A percentile compares a stretch with the other conserved stretches of the same genome.
These are phyloP conservation scores for Pseudocercospora macadamiae DNA, from an alignment of 2,329 filamentous ascomycete genomes.

Conservation along the genomic window DNA sequence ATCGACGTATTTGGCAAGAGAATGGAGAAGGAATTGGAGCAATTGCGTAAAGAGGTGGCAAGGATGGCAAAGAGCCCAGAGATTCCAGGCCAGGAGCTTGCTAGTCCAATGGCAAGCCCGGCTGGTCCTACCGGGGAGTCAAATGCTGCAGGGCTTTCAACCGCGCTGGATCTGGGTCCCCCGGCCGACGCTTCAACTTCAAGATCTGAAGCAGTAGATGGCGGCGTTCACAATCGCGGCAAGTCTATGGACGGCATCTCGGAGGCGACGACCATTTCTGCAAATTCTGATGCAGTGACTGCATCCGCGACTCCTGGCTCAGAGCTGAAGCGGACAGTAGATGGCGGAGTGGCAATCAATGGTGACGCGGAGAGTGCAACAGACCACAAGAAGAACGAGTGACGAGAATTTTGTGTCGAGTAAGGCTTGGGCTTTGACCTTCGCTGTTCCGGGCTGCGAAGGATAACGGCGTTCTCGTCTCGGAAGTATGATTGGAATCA, in stretches of 20 bases:
- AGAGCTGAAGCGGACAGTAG: slow-evolving; percentile 13
- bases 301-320: slow-evolving; percentile 12
- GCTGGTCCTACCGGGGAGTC: slow-evolving; percentile 29
- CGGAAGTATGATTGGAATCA: background rate
- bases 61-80: slow-evolving; percentile 37
- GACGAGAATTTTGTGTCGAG: slow-evolving; percentile 1
- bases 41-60: slow-evolving; percentile 78
- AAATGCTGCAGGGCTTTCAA: slow-evolving; percentile 23
- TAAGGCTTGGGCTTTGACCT: background rate
- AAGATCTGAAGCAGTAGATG: slow-evolving; percentile 1
- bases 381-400: slow-evolving; percentile 18
- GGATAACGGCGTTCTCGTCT: background rate
- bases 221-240: slow-evolving; percentile 14
- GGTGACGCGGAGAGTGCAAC: background rate
- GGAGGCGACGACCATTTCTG: slow-evolving; percentile 9
- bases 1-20: slow-evolving; percentile 97
- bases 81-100: slow-evolving; percentile 28
- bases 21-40: slow-evolving; percentile 94
- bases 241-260: slow-evolving; percentile 16
- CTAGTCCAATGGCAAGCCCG: slow-evolving; percentile 33
- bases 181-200: slow-evolving; percentile 23
- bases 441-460: slow-evolving; percentile 1
- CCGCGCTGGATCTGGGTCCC: slow-evolving; percentile 37
- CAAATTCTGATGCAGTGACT: slow-evolving; percentile 7
- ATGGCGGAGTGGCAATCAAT: slow-evolving; percentile 5